Evolutionary conservation across 2,329 filamentous ascomycete genomes (phyloP), one percentile per base, ranked within the genome.

Genomic region (Amauroascus verrucosus): DNA sequence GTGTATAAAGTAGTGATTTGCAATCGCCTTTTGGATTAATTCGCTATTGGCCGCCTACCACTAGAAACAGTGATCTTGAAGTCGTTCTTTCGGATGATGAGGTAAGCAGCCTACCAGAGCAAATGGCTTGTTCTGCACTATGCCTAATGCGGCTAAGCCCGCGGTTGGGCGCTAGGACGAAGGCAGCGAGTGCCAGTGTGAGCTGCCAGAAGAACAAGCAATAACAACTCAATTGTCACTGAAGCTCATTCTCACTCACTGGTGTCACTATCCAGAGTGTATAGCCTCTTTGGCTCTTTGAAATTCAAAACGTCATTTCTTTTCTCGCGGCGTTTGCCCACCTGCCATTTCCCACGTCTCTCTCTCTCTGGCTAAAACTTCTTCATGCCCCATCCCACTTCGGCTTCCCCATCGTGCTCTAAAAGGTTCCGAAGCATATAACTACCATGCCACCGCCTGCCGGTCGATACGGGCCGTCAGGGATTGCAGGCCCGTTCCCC

Each of bases 401-500:
- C 53, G 44, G 49, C 48, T 44, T 43, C 48, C 54, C 57, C 51
- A 57, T 57, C 54, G 43, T 40, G 43, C 48, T 48, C 55, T 53
- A 52, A 50, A 46, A 58, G 48, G 56, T 45, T 54, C 50, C 51
- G 41, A 57, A 51, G 43, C 52, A 55, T 51, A 57, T 57, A 58
- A 48, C 56, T 47, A 70, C 57, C 40, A 83, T 83, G 80, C 76
- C 79, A 65, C 78, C 78, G 65, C 75, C 77, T 58, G 75, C 77
- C 62, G 74, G 74, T 65, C 73, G 80, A 63, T 83, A 80, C 66
- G 77, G 68, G 75, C 65, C 77, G 69, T 65, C 79, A 74, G 65
- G 77, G 75, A 64, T 80, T 58, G 78, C 75, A 43, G 79, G 77
- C 59, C 79, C 80, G 24, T 84, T 83, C 66, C 70, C 75, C 44